Conservation (phyloP, 1,139 yeast genomes). For the Sugiyamaella grinbergsii region DNA sequence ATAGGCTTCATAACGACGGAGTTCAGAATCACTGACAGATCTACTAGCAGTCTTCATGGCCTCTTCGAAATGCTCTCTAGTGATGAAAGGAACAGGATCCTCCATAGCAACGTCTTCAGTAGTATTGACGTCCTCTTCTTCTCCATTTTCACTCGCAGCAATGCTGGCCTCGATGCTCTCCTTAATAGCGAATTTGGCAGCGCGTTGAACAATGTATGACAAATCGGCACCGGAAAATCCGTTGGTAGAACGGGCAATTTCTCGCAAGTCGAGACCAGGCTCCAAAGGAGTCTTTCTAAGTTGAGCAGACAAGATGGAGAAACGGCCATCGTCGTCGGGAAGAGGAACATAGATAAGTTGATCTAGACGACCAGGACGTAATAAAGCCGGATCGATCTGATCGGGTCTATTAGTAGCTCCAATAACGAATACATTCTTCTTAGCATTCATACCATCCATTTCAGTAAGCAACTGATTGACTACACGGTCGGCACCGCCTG, state of each 20-base stretch:
- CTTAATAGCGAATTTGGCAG: conserved; percentile 98
- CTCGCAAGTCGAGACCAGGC: conserved; percentile 86
- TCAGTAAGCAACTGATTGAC: conserved; percentile 97
- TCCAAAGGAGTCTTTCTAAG: conserved; percentile 97
- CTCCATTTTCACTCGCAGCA: conserved; percentile 51
- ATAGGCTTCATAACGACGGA: conserved; percentile 98
- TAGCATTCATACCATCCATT: conserved; percentile 99
- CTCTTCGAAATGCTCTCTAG: conserved; percentile 92
- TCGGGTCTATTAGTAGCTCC: conserved; percentile 99
- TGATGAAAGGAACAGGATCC: conserved; percentile 94
- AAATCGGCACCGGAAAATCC: conserved; percentile 99
- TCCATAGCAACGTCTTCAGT: conserved; percentile 68
- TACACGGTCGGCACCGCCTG: conserved; percentile 99
- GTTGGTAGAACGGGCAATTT: conserved; percentile 88
- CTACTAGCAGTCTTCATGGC: conserved; percentile 99
- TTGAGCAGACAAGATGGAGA: conserved; percentile 92
- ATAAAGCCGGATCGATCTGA: conserved; percentile 96
- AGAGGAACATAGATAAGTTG: conserved; percentile 97
- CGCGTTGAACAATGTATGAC: conserved; percentile 94
- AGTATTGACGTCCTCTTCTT: conserved; percentile 48
- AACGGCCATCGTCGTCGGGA: conserved; percentile 93
- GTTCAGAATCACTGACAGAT: conserved; percentile 94
- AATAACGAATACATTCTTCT: conserved; percentile 96
- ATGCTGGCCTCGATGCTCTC: conserved; percentile 86
- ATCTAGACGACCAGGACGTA: conserved; percentile 99